Conservation (phyloP, 306 rosid genomes). For the Vigna radiata region DNA sequence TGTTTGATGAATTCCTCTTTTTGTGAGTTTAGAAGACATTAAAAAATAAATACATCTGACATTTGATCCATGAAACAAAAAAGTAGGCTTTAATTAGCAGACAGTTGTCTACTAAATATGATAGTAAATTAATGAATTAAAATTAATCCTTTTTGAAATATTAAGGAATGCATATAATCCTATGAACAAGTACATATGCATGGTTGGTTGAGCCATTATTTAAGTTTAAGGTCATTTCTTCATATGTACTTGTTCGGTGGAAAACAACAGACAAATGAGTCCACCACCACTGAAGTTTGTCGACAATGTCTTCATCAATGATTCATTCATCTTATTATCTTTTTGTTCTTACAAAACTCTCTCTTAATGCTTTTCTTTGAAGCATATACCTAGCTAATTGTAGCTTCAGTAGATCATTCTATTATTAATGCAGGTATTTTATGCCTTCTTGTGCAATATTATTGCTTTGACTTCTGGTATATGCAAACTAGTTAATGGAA, state of each 20-base stretch:
- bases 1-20: background rate
- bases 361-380: background rate
- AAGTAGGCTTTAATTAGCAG: background rate
- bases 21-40: background rate
- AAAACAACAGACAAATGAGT: constrained; percentile 34
- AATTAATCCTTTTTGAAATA: background rate
- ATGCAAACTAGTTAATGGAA: constrained; percentile 8
- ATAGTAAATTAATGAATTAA: background rate
- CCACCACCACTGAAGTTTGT: constrained; percentile 35
- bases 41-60: background rate
- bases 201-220: constrained; percentile 36
- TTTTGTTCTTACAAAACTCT: constrained; percentile 36
- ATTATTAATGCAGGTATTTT: constrained; percentile 6
- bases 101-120: background rate
- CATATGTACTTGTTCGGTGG: constrained; percentile 44
- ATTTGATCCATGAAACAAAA: too few species aligned
- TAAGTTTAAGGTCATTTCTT: constrained; percentile 21
- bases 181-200: constrained; percentile 25
- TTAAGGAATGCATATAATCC: background rate
- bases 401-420: background rate
- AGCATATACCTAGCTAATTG: background rate
- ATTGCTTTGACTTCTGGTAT: background rate
- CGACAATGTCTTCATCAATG: constrained; percentile 31
- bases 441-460: background rate
- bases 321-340: constrained; percentile 39